Base-by-base conservation (phyloP, 1,284 basidiomycete genomes). In the Wallemia ichthyophaga region DNA sequence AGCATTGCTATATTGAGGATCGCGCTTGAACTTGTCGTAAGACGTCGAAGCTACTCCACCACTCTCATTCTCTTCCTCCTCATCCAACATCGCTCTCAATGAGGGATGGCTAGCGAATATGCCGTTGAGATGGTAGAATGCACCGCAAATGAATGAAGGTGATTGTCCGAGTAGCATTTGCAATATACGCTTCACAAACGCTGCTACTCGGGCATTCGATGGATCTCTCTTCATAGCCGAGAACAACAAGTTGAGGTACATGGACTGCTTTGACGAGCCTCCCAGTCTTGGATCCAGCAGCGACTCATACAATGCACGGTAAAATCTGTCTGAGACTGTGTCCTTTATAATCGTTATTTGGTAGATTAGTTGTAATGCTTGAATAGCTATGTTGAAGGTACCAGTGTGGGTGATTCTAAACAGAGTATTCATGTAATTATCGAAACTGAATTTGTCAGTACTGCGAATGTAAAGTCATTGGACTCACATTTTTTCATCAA, bases 181-280 rank as follows among this genome's bases (percentile, higher is more conserved):
- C 26, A 91, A 74, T 58, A 95, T 80, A 59, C 94, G 74, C 67
- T 86, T 80, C 53, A 95, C 77, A 61, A 96, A 81, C 0, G 88
- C 86, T 69, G 81, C 81, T 9, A 84, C 77, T 21, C 88, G 76
- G 61, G 77, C 77, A 0, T 69, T 63, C 59, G 78, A 79, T 13
- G 69, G 69, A 66, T 95, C 92, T 1, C 75, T 75, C 70, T 94
- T 94, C 64, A 96, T 72, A 19, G 86, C 82, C 67, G 88, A 92
- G 78, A 94, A 92, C 23, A 96, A 71, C 23, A 99, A 72, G 69
- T 98, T 98, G 63, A 99, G 77, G 69, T 95, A 98, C 82, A 98
- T 86, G 7, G 91, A 87, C 69, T 96, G 89, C 69, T 98, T 96
- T 27, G 83, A 85, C 19, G 88, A 88, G 1, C 76, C 75, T 19